Evolutionary conservation across 1,139 yeast genomes (phyloP), one percentile per base, ranked within the genome.

Genomic region (Lodderomyces elongisporus): DNA sequence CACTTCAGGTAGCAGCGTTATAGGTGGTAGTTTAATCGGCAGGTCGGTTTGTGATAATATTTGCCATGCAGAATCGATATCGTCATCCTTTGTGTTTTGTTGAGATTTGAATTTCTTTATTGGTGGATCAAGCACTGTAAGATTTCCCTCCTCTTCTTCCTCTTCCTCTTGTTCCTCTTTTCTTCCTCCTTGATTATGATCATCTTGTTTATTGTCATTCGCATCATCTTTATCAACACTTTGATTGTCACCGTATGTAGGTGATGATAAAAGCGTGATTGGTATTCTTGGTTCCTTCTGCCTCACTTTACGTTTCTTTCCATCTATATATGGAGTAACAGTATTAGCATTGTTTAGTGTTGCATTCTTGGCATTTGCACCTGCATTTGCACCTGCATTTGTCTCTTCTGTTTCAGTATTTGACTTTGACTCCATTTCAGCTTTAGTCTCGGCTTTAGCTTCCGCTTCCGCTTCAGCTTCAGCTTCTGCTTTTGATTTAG

Each of bases 401-500:
- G 12, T 16, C 14, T 25, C 43, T 18, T 18, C 36, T 17, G 32
- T 36, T 9, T 34, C 37, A 16, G 38, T 39, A n/a, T 25, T 34
- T 17, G 24, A 30, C 9, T 33, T 33, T 15, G 44, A 48, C 18
- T 41, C 45, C 17, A 40, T 38, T 18, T 47, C 51, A 24, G 40
- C 47, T 3, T 45, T 47, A 4, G 49, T 45, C 15, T 44, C 44
- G 10, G 44, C 48, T 25, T 44, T 50, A 12, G 46, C 52, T 14
- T 48, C 54, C 15, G 33, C 38, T 3, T 29, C 33, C 8, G 31
- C 36, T 7, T 15, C n/a, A 21, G 31, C 32, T 35, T 37, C 29
- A 22, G 36, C 36, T 18, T 30, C 21, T 5, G 33, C 44, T 26
- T 47, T 45, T 36, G 52, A 56, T 2, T 68, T 68, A 13, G 66